phyloP scores from a whole-genome alignment of 768 basidiomycete species.

The Pleurotus citrinopileatus region DNA sequence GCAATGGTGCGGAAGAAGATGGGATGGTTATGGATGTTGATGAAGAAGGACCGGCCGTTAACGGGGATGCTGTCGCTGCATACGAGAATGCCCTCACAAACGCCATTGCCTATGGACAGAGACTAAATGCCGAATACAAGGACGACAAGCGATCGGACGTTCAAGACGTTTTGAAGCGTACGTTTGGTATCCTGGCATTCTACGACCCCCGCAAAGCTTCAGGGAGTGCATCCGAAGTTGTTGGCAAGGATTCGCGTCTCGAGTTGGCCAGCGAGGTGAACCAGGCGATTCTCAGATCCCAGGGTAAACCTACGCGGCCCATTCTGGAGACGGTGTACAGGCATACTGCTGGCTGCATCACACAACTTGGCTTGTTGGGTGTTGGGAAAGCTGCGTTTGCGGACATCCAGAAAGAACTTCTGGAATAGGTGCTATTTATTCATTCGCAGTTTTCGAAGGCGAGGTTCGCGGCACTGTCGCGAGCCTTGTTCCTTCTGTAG shows the following conservation, averaged over 20 bases:
- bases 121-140: constrained; percentile 66
- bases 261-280: constrained; percentile 76
- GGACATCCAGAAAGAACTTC: constrained; percentile 72
- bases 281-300: constrained; percentile 78
- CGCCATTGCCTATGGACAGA: constrained; percentile 74
- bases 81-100: constrained; percentile 59
- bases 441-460: not conserved
- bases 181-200: constrained; percentile 79
- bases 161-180: constrained; percentile 63
- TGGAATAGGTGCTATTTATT: constrained; percentile 33
- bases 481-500: too few species aligned
- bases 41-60: constrained; percentile 30
- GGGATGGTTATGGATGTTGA: constrained; percentile 54
- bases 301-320: constrained; percentile 69
- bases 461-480: too few species aligned
- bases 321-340: constrained; percentile 77
- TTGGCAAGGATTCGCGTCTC: constrained; percentile 63
- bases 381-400: constrained; percentile 79
- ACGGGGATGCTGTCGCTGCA: constrained; percentile 23
- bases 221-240: constrained; percentile 64
- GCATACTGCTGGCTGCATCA: constrained; percentile 64
- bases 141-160: constrained; percentile 61
- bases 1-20: constrained; percentile 30
- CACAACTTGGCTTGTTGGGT: constrained; percentile 70
- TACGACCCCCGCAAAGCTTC: constrained; percentile 68